phyloP scores from a whole-genome alignment of 495 filamentous ascomycete species.

The Trypethelium eluteriae region DNA sequence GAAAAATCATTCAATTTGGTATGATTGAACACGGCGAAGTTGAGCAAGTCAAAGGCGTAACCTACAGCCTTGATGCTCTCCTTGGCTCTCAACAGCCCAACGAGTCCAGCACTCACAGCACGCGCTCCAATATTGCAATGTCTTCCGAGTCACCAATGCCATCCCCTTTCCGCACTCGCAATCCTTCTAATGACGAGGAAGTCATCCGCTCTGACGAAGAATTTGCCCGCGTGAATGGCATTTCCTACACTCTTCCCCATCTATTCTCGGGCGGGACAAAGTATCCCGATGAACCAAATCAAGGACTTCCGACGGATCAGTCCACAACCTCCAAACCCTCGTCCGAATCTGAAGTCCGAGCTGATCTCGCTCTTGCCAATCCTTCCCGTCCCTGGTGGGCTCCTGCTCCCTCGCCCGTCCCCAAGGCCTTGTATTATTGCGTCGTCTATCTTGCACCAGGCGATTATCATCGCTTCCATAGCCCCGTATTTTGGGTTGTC shows the following conservation, averaged over 20 bases:
- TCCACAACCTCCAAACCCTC: conserved; percentile 56
- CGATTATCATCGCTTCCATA: conserved; percentile 98
- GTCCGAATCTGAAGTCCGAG: conserved; percentile 73
- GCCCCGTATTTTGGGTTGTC: conserved; percentile 86
- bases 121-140: conserved; percentile 21
- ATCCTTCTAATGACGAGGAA: conserved; percentile 49
- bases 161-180: conserved; percentile 19
- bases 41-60: conserved; percentile 99
- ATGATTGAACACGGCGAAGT: conserved; percentile 86
- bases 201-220: conserved; percentile 72
- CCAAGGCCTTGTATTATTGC: conserved; percentile 76
- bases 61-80: conserved; percentile 88
- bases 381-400: conserved; percentile 65
- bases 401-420: conserved; percentile 39
- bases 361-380: conserved; percentile 69
- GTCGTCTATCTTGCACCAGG: conserved; percentile 98
- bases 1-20: conserved; percentile 83
- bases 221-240: conserved; percentile 93
- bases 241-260: conserved; percentile 86
- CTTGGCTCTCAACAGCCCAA: conserved; percentile 57
- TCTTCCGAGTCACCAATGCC: conserved; percentile 29
- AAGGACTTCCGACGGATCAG: conserved; percentile 42
- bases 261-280: conserved; percentile 64
- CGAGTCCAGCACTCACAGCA: conserved; percentile 18
- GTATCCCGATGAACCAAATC: conserved; percentile 23